Conservation (phyloP, 257 asterid species). For the Ajuga chamaepitys region DNA sequence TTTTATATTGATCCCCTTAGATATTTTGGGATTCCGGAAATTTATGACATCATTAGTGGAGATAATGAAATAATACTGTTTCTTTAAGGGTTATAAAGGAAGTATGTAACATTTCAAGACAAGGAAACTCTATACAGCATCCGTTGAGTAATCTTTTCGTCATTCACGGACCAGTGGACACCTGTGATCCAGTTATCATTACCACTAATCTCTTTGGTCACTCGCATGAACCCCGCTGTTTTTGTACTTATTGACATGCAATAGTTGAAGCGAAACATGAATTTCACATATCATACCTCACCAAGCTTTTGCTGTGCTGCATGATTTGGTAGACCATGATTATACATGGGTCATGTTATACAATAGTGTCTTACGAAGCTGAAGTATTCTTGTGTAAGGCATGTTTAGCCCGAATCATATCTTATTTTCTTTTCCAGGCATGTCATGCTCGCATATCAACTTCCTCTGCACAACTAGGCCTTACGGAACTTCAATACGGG, state of each 20-base stretch:
- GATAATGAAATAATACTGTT: not conserved
- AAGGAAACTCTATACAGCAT: not conserved
- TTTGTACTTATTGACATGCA: not conserved
- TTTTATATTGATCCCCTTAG: not conserved
- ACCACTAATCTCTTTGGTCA: not conserved
- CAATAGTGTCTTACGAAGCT: not conserved
- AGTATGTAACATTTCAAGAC: not conserved
- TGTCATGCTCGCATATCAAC: slow-evolving; percentile 56
- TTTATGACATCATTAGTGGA: not conserved
- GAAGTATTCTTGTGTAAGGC: not conserved
- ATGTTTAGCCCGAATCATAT: not conserved
- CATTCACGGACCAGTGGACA: not conserved
- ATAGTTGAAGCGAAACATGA: not conserved
- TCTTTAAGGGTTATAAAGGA: not conserved
- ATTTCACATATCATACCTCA: not conserved
- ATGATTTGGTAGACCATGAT: not conserved
- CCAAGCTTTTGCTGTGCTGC: not conserved
- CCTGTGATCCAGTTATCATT: not conserved
- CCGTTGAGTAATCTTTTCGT: not conserved
- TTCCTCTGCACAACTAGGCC: slow-evolving; percentile 44
- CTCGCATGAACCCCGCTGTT: not conserved
- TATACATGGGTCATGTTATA: not conserved
- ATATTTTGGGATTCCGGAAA: not conserved
- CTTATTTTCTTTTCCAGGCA: slow-evolving; percentile 30
- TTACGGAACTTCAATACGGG: slow-evolving; percentile 52